Evolutionary conservation across 1,284 basidiomycete species (phyloP), one percentile per base, ranked within the genome.

Genomic region (Papiliotrema laurentii): DNA sequence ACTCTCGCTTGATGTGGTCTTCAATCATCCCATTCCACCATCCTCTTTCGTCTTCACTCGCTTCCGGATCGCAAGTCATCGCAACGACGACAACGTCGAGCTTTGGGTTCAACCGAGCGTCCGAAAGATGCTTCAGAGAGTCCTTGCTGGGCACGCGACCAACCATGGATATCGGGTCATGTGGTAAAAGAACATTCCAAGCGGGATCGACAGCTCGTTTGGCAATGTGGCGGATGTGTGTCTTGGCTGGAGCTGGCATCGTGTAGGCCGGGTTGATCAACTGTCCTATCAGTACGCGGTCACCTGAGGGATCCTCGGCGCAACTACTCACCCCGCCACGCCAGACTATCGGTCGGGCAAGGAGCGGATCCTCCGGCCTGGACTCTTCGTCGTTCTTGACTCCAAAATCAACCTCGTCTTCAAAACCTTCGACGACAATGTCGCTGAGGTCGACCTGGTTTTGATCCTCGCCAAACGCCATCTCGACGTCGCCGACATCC

Each of bases 41-140:
- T n/a, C 63, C 65, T 43, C 77, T 75, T 44, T 78, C 77, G 2
- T 64, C 69, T 61, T 18, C 49, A 0, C 24, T 45, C 2, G 61
- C 61, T 1, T 76, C 75, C 0, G 76, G 67, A 2, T 74, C 73
- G 0, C 86, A 79, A 1, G 79, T 79, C 57, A 91, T 84, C 1
- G 81, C 83, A 24, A 84, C 86, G 0, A 84, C 84, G 43, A 89
- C 78, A 5, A 92, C 77, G 64, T 92, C 89, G 64, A 86, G 88
- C n/a, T 80, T 72, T 0, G 83, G 75, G 56, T 85, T 88, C 69
- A 91, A 71, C 45, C 87, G 78, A 64, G 81, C 84, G 54, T 86
- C 83, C 9, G 84, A 76, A 26, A 93, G 75, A 69, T 87, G 92
- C 54, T 86, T 80, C 11, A 82, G 74, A 0, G 87, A 85, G 46